Base-by-base conservation (phyloP, 2,329 filamentous ascomycete genomes). In the Pseudogymnoascus sp. region DNA sequence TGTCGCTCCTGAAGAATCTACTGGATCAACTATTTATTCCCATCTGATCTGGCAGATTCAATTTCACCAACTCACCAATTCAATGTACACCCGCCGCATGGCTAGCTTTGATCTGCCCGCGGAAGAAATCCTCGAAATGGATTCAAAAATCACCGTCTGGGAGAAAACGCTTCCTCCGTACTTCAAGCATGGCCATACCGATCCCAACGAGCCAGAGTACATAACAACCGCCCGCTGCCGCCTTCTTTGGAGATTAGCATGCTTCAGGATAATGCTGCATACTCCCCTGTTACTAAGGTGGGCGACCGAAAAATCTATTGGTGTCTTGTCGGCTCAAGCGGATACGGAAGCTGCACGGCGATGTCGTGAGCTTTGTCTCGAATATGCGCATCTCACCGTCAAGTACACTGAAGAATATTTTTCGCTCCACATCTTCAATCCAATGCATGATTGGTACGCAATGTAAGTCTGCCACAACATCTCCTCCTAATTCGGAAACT, bases 381-480 rank as follows among this genome's bases (percentile, higher is more conserved):
- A 62, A 1, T 71, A 72, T 61, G 71, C 73, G 8, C 65, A 70
- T 36, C 62, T 62, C 17, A 73, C 68, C 11, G 72, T 74, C 24
- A 60, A 61, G 1, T 67, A 67, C 2, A 72, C 74, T 15, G 66
- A 67, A 15, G 62, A 62, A 1, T 74, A 69, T 57, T 73, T 72
- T 68, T 65, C 66, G 10, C 59, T 65, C 2, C 62, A 67, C 31
- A 63, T 64, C n/a, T 69, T 68, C 17, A 70, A 65, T 5, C 66
- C 68, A 9, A 67, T 74, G 64, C 66, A 66, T 9, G 69, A 71
- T 6, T 74, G 72, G 72, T 75, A 75, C 37, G 47, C 47, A 37
- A 40, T 60, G 59, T 59, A 59, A 39, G 58, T 59, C 21, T 44
- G 21, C 33, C 58, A 26, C n/a, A 13, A 13, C 24, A 33, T 59